Base-by-base conservation (phyloP, 1,284 basidiomycete species). In the Naganishia sp. region DNA sequence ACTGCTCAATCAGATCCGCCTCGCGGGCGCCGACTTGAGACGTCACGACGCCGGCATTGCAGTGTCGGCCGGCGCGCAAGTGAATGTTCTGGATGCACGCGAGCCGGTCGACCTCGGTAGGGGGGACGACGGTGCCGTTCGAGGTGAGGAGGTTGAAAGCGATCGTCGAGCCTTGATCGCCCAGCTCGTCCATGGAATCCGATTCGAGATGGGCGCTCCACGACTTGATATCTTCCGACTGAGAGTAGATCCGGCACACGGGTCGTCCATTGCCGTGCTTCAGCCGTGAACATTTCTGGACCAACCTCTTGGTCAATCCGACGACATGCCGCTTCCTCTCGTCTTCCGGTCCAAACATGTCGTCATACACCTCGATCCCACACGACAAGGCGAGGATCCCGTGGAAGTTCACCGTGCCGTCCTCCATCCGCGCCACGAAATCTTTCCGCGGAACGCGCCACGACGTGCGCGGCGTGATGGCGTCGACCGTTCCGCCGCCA, bases 81-180 rank as follows among this genome's bases (percentile, higher is more conserved):
- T 68, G 67, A n/a, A 68, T 68, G 36, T 65, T 63, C 21, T 55
- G 57, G 13, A 68, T 61, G 25, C 55, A 68, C 9, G 67, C 67
- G 6, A 68, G 57, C 6, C 67, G 55, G 39, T 64, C 63, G 44
- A 68, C 56, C 43, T 68, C 67, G 44, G 28, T 50, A 0, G 63
- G 63, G n/a, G 67, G 63, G 44, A 68, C 54, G 10, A 65, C 13
- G 6, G 44, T 64, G 43, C 63, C 63, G 39, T 50, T 39, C 6
- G 63, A 39, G 15, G 55, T 54, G 23, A 68, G 25, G 16, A 68
- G 31, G 31, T 68, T 68, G 63, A 68, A 68, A 4, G 49, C 55
- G 44, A 68, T 39, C n/a, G 59, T 55, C 6, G 67, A 55, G 6
- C 67, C 67, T 65, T 68, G 67, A 39, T 68, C 67, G 28, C 49